Evolutionary conservation across 2,329 filamentous ascomycete genomes (phyloP).

Genomic region (Epichloe scottii): DNA sequence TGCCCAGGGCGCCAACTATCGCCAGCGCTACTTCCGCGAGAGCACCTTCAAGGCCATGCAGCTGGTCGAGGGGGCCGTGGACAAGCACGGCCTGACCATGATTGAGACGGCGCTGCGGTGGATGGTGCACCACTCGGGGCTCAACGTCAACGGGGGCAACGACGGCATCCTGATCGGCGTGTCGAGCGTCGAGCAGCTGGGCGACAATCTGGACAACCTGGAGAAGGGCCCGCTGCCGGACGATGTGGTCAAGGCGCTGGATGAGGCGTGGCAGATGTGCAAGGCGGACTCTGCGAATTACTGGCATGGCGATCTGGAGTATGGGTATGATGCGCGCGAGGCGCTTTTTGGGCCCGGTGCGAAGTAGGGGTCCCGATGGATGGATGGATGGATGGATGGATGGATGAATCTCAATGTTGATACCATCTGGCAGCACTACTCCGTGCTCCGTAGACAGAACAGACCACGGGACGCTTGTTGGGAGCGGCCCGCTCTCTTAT

Average conservation of each 20-base stretch:
- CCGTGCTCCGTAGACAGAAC: no score
- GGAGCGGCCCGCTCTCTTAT: no score
- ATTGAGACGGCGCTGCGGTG: constrained; percentile 66
- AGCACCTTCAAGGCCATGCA: constrained; percentile 49
- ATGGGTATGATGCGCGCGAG: constrained; percentile 52
- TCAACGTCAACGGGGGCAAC: constrained; percentile 38
- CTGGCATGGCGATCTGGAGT: constrained; percentile 50
- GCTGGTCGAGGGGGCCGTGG: constrained; percentile 52
- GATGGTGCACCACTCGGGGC: constrained; percentile 56
- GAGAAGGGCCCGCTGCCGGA: constrained; percentile 64
- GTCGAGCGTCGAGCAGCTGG: constrained; percentile 43
- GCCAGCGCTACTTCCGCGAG: constrained; percentile 61
- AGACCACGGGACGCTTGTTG: no score
- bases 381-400: no score
- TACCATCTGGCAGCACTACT: no score
- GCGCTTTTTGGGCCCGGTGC: constrained; percentile 40
- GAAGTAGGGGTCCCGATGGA: constrained; percentile 18
- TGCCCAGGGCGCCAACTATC: constrained; percentile 43
- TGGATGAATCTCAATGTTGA: no score
- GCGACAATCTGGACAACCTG: constrained; percentile 42
- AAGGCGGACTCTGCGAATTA: constrained; percentile 44
- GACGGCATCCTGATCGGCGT: constrained; percentile 50
- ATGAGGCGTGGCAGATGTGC: constrained; percentile 63
- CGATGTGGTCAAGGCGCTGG: constrained; percentile 61
- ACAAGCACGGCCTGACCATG: constrained; percentile 55